A percentile compares a stretch with the other conserved stretches of the same genome.
These are phyloP conservation scores for Arthrobotrys pseudoclavata DNA, from an alignment of 2,329 filamentous ascomycete species.

Conservation along the genomic window DNA sequence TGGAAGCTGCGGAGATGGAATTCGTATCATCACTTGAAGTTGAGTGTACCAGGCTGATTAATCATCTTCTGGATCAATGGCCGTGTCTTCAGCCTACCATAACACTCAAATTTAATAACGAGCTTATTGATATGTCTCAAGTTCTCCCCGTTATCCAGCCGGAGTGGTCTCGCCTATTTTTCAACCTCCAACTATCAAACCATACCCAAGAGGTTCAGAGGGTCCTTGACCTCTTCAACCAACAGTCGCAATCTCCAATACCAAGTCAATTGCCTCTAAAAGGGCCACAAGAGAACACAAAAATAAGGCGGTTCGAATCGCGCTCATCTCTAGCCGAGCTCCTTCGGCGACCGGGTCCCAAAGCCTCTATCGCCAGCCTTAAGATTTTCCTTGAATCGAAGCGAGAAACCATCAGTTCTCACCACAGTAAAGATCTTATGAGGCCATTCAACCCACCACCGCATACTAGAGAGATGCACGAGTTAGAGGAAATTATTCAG, in stretches of 20 bases:
- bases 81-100: conserved; percentile 66
- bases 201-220: conserved; percentile 69
- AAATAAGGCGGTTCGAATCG: neutral
- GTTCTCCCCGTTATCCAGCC: conserved; percentile 67
- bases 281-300: neutral
- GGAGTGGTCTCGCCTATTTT: conserved; percentile 70
- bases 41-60: conserved; percentile 67
- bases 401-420: conserved; percentile 18
- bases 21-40: conserved; percentile 64
- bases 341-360: conserved; percentile 59
- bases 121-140: conserved; percentile 66
- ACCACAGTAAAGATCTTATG: neutral
- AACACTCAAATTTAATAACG: conserved; percentile 62
- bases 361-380: conserved; percentile 60
- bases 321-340: conserved; percentile 38
- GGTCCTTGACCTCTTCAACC: conserved; percentile 65
- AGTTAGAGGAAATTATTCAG: conserved; percentile 24
- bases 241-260: conserved; percentile 9
- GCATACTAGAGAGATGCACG: conserved; percentile 22
- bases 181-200: conserved; percentile 68
- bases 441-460: neutral
- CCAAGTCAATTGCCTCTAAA: neutral
- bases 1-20: conserved; percentile 64
- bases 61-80: conserved; percentile 68
- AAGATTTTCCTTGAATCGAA: conserved; percentile 15